These are phyloP conservation scores for Acanthamoeba triangularis DNA, from an alignment of 208 protist genomes.

Conservation along the genomic window DNA sequence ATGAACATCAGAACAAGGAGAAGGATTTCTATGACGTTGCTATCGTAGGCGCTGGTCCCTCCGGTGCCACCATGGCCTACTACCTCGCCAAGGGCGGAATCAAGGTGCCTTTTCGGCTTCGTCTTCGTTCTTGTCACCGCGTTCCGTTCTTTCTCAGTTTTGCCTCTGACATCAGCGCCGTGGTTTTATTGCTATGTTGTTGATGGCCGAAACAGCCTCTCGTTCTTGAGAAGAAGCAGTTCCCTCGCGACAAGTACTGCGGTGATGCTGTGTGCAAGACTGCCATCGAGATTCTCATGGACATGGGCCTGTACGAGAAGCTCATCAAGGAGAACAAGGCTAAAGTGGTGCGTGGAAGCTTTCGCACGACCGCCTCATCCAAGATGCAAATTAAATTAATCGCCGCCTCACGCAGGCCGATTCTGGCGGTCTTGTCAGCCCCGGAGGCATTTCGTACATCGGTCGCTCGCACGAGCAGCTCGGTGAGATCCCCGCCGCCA, in stretches of 20 bases:
- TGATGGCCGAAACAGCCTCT: conserved; percentile 46
- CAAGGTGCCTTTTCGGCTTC: conserved; percentile 66
- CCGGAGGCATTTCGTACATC: conserved; percentile 87
- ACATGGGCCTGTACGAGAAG: conserved; percentile 88
- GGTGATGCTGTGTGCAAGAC: conserved; percentile 89
- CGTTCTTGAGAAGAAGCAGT: conserved; percentile 87
- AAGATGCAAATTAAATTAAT: neutral
- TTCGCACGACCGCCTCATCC: neutral
- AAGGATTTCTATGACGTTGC: conserved; percentile 87
- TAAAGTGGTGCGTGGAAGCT: conserved; percentile 79
- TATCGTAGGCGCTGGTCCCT: conserved; percentile 85
- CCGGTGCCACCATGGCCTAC: conserved; percentile 78
- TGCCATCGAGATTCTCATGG: conserved; percentile 87
- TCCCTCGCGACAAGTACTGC: conserved; percentile 89
- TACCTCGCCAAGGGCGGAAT: conserved; percentile 79
- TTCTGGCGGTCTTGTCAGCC: conserved; percentile 86
- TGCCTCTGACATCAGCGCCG: neutral
- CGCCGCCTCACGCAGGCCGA: conserved; percentile 72
- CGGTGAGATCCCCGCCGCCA: conserved; percentile 82
- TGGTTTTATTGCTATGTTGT: neutral
- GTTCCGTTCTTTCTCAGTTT: neutral
- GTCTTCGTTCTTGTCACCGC: neutral
- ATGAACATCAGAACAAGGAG: conserved; percentile 36
- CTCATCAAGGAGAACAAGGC: conserved; percentile 87
- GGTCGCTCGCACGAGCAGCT: conserved; percentile 85